These are phyloP conservation scores for Aspergillus olivimuriae DNA, from an alignment of 495 filamentous ascomycete species.

Conservation along the genomic window DNA sequence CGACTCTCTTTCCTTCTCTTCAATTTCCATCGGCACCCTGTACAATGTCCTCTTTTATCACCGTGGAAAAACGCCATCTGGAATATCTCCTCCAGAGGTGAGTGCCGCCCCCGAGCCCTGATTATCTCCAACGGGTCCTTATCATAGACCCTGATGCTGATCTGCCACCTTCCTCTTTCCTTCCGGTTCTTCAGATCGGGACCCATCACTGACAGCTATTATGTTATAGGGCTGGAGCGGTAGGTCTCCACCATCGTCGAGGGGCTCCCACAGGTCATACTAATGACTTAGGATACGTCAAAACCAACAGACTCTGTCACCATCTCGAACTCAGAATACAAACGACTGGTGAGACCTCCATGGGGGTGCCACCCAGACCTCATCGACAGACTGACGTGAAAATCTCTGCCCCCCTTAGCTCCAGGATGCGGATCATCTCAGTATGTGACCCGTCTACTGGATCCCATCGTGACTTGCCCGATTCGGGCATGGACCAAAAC, in stretches of 20 bases:
- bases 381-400: background rate
- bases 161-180: background rate
- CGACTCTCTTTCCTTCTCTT: background rate
- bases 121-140: too few species aligned
- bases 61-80: slow-evolving; percentile 46
- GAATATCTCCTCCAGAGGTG: slow-evolving; percentile 46
- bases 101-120: background rate
- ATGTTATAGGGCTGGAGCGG: background rate
- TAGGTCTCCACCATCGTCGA: background rate
- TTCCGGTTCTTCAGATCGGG: background rate
- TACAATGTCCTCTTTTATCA: slow-evolving; percentile 36
- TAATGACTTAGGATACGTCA: background rate
- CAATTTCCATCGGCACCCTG: background rate
- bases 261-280: background rate
- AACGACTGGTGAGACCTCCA: slow-evolving; percentile 41
- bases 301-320: slow-evolving; percentile 34
- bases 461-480: background rate
- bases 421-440: slow-evolving; percentile 35
- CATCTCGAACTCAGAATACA: slow-evolving; percentile 49
- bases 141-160: background rate
- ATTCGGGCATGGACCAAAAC: background rate
- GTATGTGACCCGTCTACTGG: slow-evolving; percentile 17
- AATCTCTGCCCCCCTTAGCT: slow-evolving; percentile 34
- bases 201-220: background rate
- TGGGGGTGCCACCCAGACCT: background rate